Evolutionary conservation across 768 basidiomycete species (phyloP).

Genomic region (Lentinula sp.): DNA sequence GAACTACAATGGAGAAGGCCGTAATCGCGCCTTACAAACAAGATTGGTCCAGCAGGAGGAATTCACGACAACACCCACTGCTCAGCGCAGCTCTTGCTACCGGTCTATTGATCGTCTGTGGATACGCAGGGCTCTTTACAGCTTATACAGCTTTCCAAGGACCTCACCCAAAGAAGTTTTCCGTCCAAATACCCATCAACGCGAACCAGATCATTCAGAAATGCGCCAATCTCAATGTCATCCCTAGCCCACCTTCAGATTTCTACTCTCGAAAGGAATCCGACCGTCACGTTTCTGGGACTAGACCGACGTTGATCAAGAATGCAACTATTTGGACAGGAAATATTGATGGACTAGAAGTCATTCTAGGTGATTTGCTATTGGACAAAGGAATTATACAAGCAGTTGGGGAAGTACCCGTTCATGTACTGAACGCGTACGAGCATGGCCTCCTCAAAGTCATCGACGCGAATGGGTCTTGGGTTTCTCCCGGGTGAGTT

Average conservation of each 20-base stretch:
- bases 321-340: conserved; percentile 72
- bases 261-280: conserved; percentile 38
- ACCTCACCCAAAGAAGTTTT: not conserved
- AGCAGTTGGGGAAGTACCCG: conserved; percentile 35
- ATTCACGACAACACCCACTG: conserved; percentile 44
- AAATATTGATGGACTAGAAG: conserved; percentile 43
- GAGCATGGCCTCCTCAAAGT: not conserved
- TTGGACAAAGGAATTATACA: conserved; percentile 55
- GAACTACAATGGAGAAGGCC: conserved; percentile 1
- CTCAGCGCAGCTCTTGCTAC: conserved; percentile 13
- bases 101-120: not conserved
- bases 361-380: conserved; percentile 51
- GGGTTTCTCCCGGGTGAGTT: conserved; percentile 52
- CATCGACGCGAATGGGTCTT: conserved; percentile 34
- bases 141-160: not conserved
- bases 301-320: conserved; percentile 54
- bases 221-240: conserved; percentile 40
- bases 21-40: not conserved
- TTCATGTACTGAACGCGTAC: not conserved
- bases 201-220: conserved; percentile 39
- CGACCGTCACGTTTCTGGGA: conserved; percentile 59
- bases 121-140: conserved; percentile 1
- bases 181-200: conserved; percentile 27
- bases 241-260: conserved; percentile 39
- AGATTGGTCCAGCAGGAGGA: not conserved